Percentiles rank a stretch among this genome's conserved stretches.
These are phyloP conservation scores for Podila epigama DNA, from an alignment of 192 early-diverging fungal species.

Conservation along the genomic window DNA sequence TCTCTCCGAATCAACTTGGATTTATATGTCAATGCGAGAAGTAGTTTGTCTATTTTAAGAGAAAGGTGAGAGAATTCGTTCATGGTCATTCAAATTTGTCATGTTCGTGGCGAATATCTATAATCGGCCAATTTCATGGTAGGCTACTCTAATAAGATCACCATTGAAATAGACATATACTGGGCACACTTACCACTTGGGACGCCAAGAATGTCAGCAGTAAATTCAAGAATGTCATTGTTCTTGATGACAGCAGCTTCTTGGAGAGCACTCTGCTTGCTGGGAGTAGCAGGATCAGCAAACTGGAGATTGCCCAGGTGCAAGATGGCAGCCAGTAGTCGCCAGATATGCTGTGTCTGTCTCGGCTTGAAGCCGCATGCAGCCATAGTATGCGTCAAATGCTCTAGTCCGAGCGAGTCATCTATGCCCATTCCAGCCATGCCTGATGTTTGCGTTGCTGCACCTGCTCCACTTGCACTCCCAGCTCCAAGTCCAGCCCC, in stretches of 20 bases:
- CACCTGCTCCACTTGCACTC: no score
- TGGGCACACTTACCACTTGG: conserved; percentile 56
- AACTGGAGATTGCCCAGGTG: conserved; percentile 94
- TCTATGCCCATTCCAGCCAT: conserved; percentile 53
- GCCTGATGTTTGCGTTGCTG: conserved; percentile 35
- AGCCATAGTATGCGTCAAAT: conserved; percentile 68
- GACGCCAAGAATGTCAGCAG: conserved; percentile 84
- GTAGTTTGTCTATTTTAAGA: conserved; percentile 52
- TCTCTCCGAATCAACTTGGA: conserved; percentile 84
- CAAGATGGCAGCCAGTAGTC: conserved; percentile 86
- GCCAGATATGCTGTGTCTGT: conserved; percentile 80
- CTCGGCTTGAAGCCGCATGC: conserved; percentile 70
- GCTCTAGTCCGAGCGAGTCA: conserved; percentile 67
- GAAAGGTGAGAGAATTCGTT: background rate
- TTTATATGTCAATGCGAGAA: conserved; percentile 79
- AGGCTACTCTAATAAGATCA: no score
- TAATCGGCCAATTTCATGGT: no score
- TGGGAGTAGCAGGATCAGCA: conserved; percentile 60
- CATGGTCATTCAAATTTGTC: no score
- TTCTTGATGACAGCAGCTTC: conserved; percentile 83
- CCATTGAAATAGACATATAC: background rate
- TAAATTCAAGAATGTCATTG: conserved; percentile 72
- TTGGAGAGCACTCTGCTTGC: conserved; percentile 66
- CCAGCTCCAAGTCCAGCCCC: background rate
- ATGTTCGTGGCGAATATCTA: no score